phyloP scores from a whole-genome alignment of 352 stramenopile genomes.

The Aphanomyces euteiches region DNA sequence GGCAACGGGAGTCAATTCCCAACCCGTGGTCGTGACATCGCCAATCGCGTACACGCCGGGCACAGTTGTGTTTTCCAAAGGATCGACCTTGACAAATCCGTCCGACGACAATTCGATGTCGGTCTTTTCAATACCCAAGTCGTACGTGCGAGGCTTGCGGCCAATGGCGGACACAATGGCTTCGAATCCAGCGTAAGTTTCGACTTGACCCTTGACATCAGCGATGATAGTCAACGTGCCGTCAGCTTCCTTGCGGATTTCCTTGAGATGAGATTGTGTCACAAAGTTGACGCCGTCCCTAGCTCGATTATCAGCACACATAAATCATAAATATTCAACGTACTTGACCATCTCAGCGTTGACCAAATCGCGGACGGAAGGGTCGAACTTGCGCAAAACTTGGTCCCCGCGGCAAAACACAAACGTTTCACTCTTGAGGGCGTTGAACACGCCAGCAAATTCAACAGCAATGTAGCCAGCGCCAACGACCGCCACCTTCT shows the following conservation, averaged over 20 bases:
- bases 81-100: constrained; percentile 82
- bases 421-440: constrained; percentile 88
- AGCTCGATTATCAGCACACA: background rate
- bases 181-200: constrained; percentile 51
- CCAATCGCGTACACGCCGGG: constrained; percentile 76
- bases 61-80: constrained; percentile 87
- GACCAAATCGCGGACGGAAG: constrained; percentile 72
- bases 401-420: constrained; percentile 85
- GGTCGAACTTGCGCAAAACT: constrained; percentile 87
- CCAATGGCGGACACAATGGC: constrained; percentile 71
- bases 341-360: constrained; percentile 75
- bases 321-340: constrained; percentile 38
- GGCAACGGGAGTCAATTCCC: constrained; percentile 78
- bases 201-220: constrained; percentile 46
- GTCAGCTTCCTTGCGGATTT: constrained; percentile 85
- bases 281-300: constrained; percentile 51
- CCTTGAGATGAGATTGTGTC: constrained; percentile 50
- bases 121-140: constrained; percentile 66
- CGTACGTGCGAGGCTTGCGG: constrained; percentile 77
- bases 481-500: constrained; percentile 94
- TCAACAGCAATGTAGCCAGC: constrained; percentile 99
- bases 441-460: constrained; percentile 93
- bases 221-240: constrained; percentile 70
- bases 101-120: constrained; percentile 56
- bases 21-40: constrained; percentile 52